Evolutionary conservation across 306 rosid species (phyloP), one percentile per base, ranked within the genome.

Genomic region (Inga oerstediana): DNA sequence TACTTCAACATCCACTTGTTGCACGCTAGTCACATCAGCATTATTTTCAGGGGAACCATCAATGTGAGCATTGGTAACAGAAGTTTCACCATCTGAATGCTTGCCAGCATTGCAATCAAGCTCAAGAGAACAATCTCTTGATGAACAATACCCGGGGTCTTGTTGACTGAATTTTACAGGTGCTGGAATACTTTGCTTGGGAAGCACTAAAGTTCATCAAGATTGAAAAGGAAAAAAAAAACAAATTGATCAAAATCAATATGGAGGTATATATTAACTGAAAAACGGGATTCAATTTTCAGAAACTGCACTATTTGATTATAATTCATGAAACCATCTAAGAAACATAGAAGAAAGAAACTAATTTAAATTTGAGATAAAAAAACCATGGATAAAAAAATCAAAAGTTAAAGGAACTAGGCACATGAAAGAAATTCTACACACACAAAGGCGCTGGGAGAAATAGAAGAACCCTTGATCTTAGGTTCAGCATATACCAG

Each of bases 11-110:
- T 91, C 97, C 62, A 84, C 67, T 70, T 88, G 91, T 87, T 87
- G 89, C 81, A 82, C 79, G 85, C 97, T 94, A 7, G 92, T 82
- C 79, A 88, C 91, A 59, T 93, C 97, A 84, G 90, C 89, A 87
- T 75, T 91, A 83, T 87, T 92, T 87, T 89, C 99, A 64, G 98
- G 97, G 81, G 99, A 96, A 46, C 87, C 89, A 74, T 86, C 89
- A 76, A 70, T 80, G 46, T 84, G 90, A 84, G 82, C 87, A 87
- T 81, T 89, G 82, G 86, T 90, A 46, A 97, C 84, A 61, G 97
- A 93, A 78, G 92, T 85, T 87, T 94, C 98, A 74, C 94, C 94
- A 84, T 94, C 97, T 4, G 97, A 96, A 84, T 81, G 89, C 89
- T 91, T 96, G 86, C 89, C 76, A 80, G 87, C 89, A 84, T 86